Evolutionary conservation across 225 moss, liverwort and hornwort species (phyloP).

Genomic region (Pseudoscleropodium purum): DNA sequence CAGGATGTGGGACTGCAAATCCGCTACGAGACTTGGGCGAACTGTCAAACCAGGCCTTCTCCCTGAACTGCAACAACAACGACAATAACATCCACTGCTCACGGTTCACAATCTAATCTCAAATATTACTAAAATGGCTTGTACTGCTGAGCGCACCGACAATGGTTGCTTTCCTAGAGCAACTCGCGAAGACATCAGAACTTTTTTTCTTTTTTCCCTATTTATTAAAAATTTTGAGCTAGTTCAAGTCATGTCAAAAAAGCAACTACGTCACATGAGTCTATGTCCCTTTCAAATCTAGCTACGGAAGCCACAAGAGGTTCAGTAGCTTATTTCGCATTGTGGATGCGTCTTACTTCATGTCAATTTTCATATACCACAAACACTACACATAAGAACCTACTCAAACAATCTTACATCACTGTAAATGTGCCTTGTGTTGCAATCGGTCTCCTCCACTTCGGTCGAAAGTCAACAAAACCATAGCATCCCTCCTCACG

Average conservation of each 20-base stretch:
- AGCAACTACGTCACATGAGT: neutral
- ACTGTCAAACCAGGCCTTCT: conserved; percentile 69
- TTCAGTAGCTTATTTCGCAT: neutral
- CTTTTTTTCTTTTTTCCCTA: neutral
- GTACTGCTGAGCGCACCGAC: neutral
- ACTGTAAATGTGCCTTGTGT: neutral
- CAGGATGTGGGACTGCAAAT: conserved; percentile 65
- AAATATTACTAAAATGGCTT: neutral
- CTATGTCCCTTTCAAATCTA: neutral
- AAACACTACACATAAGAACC: neutral
- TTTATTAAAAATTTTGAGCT: neutral
- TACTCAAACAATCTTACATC: neutral
- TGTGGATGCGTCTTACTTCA: neutral
- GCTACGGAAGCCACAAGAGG: neutral
- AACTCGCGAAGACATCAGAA: neutral
- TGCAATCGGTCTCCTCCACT: neutral
- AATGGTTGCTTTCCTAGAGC: neutral
- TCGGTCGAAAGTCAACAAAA: neutral
- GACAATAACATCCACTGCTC: neutral
- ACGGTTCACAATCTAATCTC: neutral
- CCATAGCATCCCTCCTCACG: neutral
- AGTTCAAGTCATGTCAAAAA: neutral
- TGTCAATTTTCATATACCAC: neutral
- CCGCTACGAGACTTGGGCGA: conserved; percentile 51
- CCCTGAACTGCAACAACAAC: conserved; percentile 48